Percentiles rank a stretch among this genome's conserved stretches.
Evolutionary conservation across 1,284 basidiomycete species (phyloP).

Genomic region (Sphagnurus paluster): DNA sequence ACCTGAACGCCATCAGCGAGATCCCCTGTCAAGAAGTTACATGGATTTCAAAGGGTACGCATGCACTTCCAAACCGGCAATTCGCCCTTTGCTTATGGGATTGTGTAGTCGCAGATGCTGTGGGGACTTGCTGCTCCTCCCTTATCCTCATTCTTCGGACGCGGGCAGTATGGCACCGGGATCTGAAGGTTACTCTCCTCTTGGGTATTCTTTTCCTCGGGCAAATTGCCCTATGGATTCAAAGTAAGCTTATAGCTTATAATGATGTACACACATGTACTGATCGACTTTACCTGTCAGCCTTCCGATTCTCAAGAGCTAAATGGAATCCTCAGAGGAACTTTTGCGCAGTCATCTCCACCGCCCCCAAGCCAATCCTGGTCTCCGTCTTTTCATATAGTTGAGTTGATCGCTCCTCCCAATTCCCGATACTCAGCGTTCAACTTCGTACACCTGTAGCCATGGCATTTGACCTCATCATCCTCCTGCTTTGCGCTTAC

Average conservation of each 20-base stretch:
- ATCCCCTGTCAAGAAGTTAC: slow-evolving; percentile 32
- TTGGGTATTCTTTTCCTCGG: slow-evolving; percentile 26
- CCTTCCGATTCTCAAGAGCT: slow-evolving; percentile 30
- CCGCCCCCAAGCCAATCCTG: slow-evolving; percentile 28
- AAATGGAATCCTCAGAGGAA: slow-evolving; percentile 28
- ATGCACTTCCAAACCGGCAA: neutral
- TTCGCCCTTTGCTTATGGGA: neutral
- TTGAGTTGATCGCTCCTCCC: slow-evolving; percentile 16
- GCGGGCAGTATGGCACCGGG: slow-evolving; percentile 31
- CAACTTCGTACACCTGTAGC: slow-evolving; percentile 22
- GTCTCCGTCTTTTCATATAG: slow-evolving; percentile 33
- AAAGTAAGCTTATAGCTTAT: slow-evolving; percentile 23
- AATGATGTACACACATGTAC: neutral
- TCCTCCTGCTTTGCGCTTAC: slow-evolving; percentile 29
- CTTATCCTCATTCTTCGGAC: slow-evolving; percentile 34
- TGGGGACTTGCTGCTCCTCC: slow-evolving; percentile 32
- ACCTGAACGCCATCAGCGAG: slow-evolving; percentile 30
- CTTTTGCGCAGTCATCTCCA: slow-evolving; percentile 32
- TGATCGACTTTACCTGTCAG: slow-evolving; percentile 16
- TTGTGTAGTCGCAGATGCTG: slow-evolving; percentile 28
- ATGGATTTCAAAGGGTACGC: slow-evolving; percentile 32
- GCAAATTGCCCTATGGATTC: slow-evolving; percentile 31
- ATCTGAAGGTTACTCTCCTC: slow-evolving; percentile 21
- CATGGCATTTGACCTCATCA: slow-evolving; percentile 32
- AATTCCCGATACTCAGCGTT: neutral